Conservation (phyloP, 805 yeast species). For the Hanseniaspora guilliermondii region DNA sequence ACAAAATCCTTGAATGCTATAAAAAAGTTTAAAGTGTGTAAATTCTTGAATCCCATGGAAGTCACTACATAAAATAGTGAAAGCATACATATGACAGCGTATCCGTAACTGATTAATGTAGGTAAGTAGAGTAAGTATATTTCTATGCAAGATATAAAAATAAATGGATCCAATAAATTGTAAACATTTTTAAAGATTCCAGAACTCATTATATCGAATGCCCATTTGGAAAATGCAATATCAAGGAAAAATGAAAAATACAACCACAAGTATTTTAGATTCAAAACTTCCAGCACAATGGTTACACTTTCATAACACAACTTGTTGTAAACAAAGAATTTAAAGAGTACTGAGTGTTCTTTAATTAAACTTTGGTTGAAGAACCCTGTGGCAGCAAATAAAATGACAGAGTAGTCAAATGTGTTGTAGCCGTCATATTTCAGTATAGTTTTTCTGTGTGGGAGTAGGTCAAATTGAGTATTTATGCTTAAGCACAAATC, state of each 20-base stretch:
- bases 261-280: not conserved
- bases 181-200: not conserved
- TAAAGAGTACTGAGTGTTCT: not conserved
- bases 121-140: conserved; percentile 3
- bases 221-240: not conserved
- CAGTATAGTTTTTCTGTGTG: conserved; percentile 10
- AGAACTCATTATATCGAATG: not conserved
- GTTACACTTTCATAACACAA: conserved; percentile 4
- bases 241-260: not conserved
- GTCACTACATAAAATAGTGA: not conserved
- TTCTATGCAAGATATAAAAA: not conserved
- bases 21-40: conserved; percentile 22
- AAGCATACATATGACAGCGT: not conserved
- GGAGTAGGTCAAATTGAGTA: conserved; percentile 6
- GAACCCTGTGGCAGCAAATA: not conserved
- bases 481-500: conserved; percentile 7
- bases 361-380: not conserved
- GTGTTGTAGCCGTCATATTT: conserved; percentile 11
- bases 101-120: conserved; percentile 1
- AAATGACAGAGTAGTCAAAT: conserved; percentile 7
- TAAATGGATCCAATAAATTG: not conserved
- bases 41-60: conserved; percentile 25
- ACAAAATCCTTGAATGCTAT: conserved; percentile 25
- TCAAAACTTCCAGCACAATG: conserved; percentile 1
- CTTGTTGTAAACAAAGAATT: conserved; percentile 10